Conservation (phyloP, 2,329 filamentous ascomycete species). For the Mycosphaerella sp. region DNA sequence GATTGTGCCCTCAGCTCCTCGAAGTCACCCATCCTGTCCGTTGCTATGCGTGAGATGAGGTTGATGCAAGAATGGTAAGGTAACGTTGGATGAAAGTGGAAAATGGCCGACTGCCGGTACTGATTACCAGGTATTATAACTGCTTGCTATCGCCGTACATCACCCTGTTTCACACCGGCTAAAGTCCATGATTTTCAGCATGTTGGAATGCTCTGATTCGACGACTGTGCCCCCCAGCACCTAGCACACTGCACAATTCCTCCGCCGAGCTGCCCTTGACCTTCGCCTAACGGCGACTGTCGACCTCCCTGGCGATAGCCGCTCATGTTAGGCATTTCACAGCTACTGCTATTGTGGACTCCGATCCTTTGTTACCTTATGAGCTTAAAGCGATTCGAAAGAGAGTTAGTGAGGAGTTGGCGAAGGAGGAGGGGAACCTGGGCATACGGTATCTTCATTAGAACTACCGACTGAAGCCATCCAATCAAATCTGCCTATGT, state of each 20-base stretch:
- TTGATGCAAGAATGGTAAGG: neutral
- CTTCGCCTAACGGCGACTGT: neutral
- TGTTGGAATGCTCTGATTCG: neutral
- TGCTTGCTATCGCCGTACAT: neutral
- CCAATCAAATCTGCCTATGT: too few species aligned
- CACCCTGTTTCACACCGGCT: neutral
- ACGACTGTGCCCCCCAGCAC: neutral
- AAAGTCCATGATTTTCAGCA: neutral
- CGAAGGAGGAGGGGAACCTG: too few species aligned
- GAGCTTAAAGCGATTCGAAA: too few species aligned
- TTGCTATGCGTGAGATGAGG: neutral
- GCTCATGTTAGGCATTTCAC: too few species aligned
- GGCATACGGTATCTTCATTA: too few species aligned
- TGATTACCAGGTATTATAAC: too few species aligned
- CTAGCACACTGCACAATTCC: neutral
- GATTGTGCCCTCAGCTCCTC: constrained; percentile 21
- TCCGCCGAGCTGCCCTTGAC: neutral
- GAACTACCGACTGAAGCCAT: too few species aligned
- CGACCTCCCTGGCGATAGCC: neutral
- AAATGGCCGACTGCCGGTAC: neutral
- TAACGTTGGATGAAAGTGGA: neutral
- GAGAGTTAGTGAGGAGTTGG: too few species aligned
- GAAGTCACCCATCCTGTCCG: constrained; percentile 24
- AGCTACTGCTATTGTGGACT: too few species aligned
- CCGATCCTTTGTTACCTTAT: too few species aligned